phyloP scores from a whole-genome alignment of 352 stramenopile genomes.

The Lagenidium sp. region DNA sequence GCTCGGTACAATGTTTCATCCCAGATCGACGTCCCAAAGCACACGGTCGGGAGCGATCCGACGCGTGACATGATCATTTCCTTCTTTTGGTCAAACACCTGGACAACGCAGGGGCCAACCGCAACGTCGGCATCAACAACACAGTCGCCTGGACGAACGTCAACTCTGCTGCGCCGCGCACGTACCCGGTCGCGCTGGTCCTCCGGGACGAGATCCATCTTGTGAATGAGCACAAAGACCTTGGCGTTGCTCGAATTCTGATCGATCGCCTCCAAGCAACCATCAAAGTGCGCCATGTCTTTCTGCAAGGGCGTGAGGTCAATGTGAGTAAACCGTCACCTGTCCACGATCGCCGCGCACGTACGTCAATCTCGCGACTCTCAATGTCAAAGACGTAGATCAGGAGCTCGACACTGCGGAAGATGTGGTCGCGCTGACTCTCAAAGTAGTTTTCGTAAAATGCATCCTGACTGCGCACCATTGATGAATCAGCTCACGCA shows the following conservation, averaged over 20 bases:
- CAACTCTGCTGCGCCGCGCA: too few species aligned
- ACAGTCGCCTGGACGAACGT: constrained; percentile 3
- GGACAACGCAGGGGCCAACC: background rate
- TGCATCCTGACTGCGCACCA: constrained; percentile 88
- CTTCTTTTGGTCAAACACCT: constrained; percentile 94
- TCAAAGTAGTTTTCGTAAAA: constrained; percentile 99
- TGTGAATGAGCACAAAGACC: constrained; percentile 99
- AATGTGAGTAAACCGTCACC: too few species aligned
- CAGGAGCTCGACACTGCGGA: constrained; percentile 95
- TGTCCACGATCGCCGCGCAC: background rate
- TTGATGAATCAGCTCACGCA: constrained; percentile 1
- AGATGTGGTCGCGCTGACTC: constrained; percentile 98
- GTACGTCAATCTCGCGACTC: constrained; percentile 65
- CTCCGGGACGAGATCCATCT: constrained; percentile 98
- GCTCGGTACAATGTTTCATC: constrained; percentile 99
- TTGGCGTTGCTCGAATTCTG: constrained; percentile 98
- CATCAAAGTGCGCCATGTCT: constrained; percentile 97
- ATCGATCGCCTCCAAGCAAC: constrained; percentile 97
- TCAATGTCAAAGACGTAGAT: constrained; percentile 99
- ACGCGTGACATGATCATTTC: constrained; percentile 90
- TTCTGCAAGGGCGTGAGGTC: too few species aligned
- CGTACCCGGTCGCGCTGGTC: constrained; percentile 70
- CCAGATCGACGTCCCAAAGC: constrained; percentile 99
- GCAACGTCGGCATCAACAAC: constrained; percentile 3
- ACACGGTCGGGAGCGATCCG: constrained; percentile 82